phyloP scores from a whole-genome alignment of 495 filamentous ascomycete species.

The Parachaetomium inaequale region DNA sequence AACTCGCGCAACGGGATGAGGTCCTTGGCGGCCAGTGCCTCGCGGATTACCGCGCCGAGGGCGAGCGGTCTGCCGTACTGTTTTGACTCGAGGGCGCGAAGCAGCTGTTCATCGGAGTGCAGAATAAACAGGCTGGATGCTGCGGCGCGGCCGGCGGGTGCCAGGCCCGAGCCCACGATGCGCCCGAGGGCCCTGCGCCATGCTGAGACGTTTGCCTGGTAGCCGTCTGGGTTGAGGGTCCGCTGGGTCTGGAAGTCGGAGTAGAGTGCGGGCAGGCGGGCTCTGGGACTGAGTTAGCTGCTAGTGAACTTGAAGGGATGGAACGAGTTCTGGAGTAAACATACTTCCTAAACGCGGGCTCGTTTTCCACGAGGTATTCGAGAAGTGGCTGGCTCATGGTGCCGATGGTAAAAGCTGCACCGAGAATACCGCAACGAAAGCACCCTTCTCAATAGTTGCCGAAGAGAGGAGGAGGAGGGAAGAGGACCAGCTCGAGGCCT shows the following conservation, averaged over 20 bases:
- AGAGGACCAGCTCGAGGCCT: not conserved
- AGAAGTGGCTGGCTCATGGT: conserved; percentile 30
- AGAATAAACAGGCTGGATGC: conserved; percentile 57
- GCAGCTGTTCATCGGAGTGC: conserved; percentile 62
- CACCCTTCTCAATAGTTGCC: not conserved
- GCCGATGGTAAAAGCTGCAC: too few species aligned
- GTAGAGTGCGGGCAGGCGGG: conserved; percentile 86
- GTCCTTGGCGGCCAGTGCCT: conserved; percentile 63
- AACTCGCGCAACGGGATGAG: conserved; percentile 69
- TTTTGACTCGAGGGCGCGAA: conserved; percentile 65
- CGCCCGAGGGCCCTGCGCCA: conserved; percentile 73
- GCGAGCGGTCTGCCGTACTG: conserved; percentile 84
- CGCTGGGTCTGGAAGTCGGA: conserved; percentile 82
- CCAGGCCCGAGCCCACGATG: conserved; percentile 60
- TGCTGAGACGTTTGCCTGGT: conserved; percentile 74
- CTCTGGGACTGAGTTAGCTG: conserved; percentile 44
- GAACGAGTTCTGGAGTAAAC: conserved; percentile 1
- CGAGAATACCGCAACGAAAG: not conserved
- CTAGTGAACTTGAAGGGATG: not conserved
- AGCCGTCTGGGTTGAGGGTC: conserved; percentile 86
- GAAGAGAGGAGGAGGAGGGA: not conserved
- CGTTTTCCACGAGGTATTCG: conserved; percentile 46
- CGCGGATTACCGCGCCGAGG: conserved; percentile 72
- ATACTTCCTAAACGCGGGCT: conserved; percentile 45
- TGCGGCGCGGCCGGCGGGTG: conserved; percentile 26